Conservation (phyloP, 768 basidiomycete genomes). For the Crepidotus variabilis region DNA sequence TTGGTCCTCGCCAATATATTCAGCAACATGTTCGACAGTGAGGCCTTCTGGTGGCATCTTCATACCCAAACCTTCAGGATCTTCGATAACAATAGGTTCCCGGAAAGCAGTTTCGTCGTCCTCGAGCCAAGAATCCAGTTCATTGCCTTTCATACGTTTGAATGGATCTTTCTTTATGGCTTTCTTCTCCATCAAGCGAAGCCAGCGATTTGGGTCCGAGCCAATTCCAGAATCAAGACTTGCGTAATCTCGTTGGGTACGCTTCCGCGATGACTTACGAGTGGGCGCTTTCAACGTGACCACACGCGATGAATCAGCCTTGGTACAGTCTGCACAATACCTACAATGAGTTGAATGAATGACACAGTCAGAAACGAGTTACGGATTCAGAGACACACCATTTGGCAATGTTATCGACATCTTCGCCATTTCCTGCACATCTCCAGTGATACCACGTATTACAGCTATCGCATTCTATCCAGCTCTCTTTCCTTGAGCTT, state of each 20-base stretch:
- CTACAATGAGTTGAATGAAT: conserved; percentile 28
- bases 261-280: conserved; percentile 78
- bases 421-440: conserved; percentile 65
- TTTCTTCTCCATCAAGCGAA: conserved; percentile 67
- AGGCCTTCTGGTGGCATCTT: conserved; percentile 74
- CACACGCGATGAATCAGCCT: conserved; percentile 52
- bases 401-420: conserved; percentile 70
- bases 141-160: conserved; percentile 59
- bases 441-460: conserved; percentile 84
- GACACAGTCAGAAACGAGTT: background rate
- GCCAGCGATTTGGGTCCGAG: conserved; percentile 65
- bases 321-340: conserved; percentile 67
- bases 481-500: conserved; percentile 59
- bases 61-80: conserved; percentile 83
- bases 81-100: conserved; percentile 80
- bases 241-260: conserved; percentile 73
- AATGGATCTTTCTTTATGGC: conserved; percentile 60
- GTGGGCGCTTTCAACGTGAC: conserved; percentile 77
- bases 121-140: conserved; percentile 77
- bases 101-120: conserved; percentile 68
- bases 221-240: conserved; percentile 54
- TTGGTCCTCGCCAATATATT: conserved; percentile 71
- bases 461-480: conserved; percentile 82
- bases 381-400: conserved; percentile 47
- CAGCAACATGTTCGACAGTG: conserved; percentile 77